Evolutionary conservation across 169 alveolate genomes (phyloP).

Genomic region (Theileria equi): DNA sequence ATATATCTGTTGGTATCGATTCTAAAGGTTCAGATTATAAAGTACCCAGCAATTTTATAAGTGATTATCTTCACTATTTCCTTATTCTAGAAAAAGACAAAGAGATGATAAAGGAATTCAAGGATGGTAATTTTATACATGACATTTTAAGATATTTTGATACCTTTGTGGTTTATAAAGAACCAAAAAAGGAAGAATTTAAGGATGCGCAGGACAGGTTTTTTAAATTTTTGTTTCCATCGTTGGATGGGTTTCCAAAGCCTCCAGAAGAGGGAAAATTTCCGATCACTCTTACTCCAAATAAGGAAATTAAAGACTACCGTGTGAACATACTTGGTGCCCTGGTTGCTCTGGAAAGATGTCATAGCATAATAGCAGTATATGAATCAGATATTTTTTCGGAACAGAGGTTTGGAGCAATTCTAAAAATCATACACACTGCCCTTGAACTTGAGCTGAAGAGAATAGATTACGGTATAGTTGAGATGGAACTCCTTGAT

Average conservation of each 20-base stretch:
- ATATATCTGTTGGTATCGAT: not conserved
- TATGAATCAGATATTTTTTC: slow-evolving; percentile 29
- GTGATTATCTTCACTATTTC: slow-evolving; percentile 47
- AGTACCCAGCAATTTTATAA: slow-evolving; percentile 3
- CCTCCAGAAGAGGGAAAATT: slow-evolving; percentile 17
- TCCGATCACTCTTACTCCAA: slow-evolving; percentile 16
- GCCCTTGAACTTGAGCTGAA: slow-evolving; percentile 24
- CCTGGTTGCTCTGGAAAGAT: slow-evolving; percentile 29
- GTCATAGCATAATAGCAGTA: not conserved
- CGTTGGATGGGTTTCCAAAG: slow-evolving; percentile 51
- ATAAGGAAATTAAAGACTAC: not conserved
- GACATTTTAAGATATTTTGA: slow-evolving; percentile 46
- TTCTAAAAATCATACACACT: slow-evolving; percentile 23
- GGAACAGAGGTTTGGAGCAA: slow-evolving; percentile 32
- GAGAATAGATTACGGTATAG: slow-evolving; percentile 27
- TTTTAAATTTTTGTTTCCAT: slow-evolving; percentile 21
- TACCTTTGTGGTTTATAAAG: not conserved
- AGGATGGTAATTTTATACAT: slow-evolving; percentile 15
- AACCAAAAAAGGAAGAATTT: not conserved
- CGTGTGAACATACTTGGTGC: slow-evolving; percentile 35
- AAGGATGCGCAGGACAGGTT: slow-evolving; percentile 16
- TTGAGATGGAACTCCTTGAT: slow-evolving; percentile 8
- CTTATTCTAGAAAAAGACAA: slow-evolving; percentile 40
- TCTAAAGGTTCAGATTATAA: not conserved
- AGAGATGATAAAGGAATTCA: slow-evolving; percentile 25